Percentiles rank a stretch among this genome's conserved stretches.
Evolutionary conservation across 2,329 filamentous ascomycete species (phyloP).

Genomic region (Endoconidiophora polonica): DNA sequence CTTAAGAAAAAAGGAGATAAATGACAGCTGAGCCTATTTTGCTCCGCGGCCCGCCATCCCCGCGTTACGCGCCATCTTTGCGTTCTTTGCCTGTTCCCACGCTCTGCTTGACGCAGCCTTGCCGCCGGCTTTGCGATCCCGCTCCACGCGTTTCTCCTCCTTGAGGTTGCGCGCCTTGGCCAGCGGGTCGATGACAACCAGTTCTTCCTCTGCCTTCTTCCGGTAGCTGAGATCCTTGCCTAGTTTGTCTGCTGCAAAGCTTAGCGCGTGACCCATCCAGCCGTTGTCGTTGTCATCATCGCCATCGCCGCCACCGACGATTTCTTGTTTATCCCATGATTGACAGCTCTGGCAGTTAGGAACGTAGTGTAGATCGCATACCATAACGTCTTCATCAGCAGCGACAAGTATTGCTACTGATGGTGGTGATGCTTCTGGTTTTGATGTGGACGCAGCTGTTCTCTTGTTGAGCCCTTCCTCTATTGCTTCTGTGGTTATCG

Average conservation of each 20-base stretch:
- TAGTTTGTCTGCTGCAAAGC: constrained; percentile 73
- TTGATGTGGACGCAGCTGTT: too few species aligned
- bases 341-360: constrained; percentile 85
- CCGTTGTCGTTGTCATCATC: constrained; percentile 33
- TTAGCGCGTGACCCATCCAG: constrained; percentile 78
- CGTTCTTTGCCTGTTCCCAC: constrained; percentile 41
- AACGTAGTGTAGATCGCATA: constrained; percentile 93
- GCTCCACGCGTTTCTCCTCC: constrained; percentile 43
- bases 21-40: constrained; percentile 22
- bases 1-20: background rate
- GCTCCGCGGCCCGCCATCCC: constrained; percentile 41
- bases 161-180: constrained; percentile 62
- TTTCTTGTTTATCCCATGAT: constrained; percentile 56
- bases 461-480: too few species aligned
- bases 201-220: constrained; percentile 75
- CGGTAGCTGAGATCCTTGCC: constrained; percentile 88
- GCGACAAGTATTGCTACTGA: constrained; percentile 6
- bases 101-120: constrained; percentile 29
- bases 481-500: too few species aligned
- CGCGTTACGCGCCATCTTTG: constrained; percentile 35
- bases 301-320: constrained; percentile 25
- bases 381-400: constrained; percentile 51
- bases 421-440: background rate
- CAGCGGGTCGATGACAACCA: constrained; percentile 83
- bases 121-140: constrained; percentile 35